phyloP scores from a whole-genome alignment of 169 alveolate species.

The Plasmodium falciparum region DNA sequence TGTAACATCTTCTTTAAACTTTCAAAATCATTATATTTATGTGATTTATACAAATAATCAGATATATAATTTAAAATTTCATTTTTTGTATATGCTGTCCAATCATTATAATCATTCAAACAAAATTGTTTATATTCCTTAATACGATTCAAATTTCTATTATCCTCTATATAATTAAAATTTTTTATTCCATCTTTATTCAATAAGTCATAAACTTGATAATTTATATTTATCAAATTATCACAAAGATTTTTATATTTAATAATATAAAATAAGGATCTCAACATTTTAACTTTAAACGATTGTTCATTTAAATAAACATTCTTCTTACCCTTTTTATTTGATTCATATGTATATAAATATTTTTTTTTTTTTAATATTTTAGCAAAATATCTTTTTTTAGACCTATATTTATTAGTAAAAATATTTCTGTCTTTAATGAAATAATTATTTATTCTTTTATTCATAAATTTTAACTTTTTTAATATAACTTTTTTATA shows the following conservation, averaged over 20 bases:
- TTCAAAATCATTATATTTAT: neutral
- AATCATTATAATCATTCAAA: neutral
- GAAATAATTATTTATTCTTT: no score
- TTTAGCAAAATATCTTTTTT: neutral
- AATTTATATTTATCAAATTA: neutral
- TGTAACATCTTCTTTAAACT: neutral
- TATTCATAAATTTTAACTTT: no score
- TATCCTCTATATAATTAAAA: neutral
- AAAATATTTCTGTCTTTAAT: neutral
- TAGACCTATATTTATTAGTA: neutral
- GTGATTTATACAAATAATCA: neutral
- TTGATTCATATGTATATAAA: neutral
- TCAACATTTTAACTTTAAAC: neutral
- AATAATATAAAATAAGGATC: neutral
- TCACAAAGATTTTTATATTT: neutral
- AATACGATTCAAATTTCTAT: neutral
- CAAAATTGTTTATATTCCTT: neutral
- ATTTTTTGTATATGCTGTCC: neutral
- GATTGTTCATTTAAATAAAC: neutral
- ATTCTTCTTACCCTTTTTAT: neutral
- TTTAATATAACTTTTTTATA: no score
- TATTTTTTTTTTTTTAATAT: neutral
- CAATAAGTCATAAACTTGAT: neutral
- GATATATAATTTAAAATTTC: neutral
- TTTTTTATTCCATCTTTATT: neutral